These are phyloP conservation scores for Neostapfia colusana DNA, from an alignment of 176 grass and related monocot genomes.

Conservation along the genomic window DNA sequence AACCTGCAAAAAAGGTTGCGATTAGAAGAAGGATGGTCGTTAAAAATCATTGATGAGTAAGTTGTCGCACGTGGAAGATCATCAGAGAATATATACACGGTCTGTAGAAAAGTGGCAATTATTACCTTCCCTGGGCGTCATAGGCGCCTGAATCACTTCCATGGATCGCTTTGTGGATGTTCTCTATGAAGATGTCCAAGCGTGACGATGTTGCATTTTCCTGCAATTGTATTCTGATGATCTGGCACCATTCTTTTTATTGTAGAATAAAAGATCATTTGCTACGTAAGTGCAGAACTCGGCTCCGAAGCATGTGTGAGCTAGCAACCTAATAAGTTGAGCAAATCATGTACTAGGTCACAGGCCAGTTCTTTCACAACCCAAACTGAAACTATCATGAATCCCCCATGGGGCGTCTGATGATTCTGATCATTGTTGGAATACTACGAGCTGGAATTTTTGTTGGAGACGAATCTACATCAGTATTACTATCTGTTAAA, in stretches of 20 bases:
- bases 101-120: neutral
- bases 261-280: neutral
- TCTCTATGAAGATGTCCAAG: conserved; percentile 64
- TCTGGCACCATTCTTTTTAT: too few relatives aligned
- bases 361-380: neutral
- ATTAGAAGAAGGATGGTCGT: neutral
- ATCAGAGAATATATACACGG: neutral
- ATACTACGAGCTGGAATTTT: neutral
- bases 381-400: neutral
- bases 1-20: conserved; percentile 47
- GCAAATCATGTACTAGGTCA: neutral
- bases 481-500: neutral
- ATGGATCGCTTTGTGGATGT: conserved; percentile 80
- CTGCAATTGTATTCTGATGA: conserved; percentile 30
- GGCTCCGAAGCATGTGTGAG: neutral
- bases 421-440: neutral
- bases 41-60: neutral
- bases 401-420: too few relatives aligned
- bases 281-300: neutral
- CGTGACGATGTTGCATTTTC: conserved; percentile 43
- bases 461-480: neutral
- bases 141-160: conserved; percentile 70
- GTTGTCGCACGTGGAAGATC: too few relatives aligned
- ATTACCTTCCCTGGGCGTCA: conserved; percentile 70
- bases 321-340: neutral